Conservation (phyloP, 495 filamentous ascomycete species). For the Aspergillus indologenus region DNA sequence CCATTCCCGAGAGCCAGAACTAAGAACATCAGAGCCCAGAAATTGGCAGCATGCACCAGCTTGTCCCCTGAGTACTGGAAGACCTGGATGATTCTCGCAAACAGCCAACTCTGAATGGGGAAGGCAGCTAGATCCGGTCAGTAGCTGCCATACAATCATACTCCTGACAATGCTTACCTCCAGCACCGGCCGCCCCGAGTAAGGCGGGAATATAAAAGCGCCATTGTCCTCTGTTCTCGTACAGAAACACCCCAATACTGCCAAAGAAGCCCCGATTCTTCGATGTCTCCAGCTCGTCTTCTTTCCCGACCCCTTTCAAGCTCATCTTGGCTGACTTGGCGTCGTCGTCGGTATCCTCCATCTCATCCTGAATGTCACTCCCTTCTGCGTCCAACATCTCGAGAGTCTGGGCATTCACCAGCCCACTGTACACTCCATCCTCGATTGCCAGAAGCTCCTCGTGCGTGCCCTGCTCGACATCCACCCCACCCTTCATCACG, state of each 20-base stretch:
- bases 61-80: slow-evolving; percentile 35
- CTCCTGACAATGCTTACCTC: slow-evolving; percentile 35
- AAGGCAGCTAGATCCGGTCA: slow-evolving; percentile 36
- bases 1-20: slow-evolving; percentile 50
- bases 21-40: slow-evolving; percentile 68
- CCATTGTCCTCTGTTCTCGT: slow-evolving; percentile 48
- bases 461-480: slow-evolving; percentile 52
- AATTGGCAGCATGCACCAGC: slow-evolving; percentile 39
- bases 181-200: slow-evolving; percentile 47
- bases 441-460: slow-evolving; percentile 32
- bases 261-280: slow-evolving; percentile 37
- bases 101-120: slow-evolving; percentile 37
- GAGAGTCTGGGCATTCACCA: slow-evolving; percentile 35
- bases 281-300: slow-evolving; percentile 36
- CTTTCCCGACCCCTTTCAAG: slow-evolving; percentile 21
- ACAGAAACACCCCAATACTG: slow-evolving; percentile 43
- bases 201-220: slow-evolving; percentile 46
- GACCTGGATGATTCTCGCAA: slow-evolving; percentile 29
- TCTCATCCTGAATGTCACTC: slow-evolving; percentile 21
- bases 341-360: slow-evolving; percentile 38
- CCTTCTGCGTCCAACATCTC: slow-evolving; percentile 14
- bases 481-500: slow-evolving; percentile 46
- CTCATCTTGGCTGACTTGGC: slow-evolving; percentile 30
- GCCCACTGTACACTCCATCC: slow-evolving; percentile 43
- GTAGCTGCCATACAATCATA: slow-evolving; percentile 19